Evolutionary conservation across 148 eudicot species (phyloP).

Genomic region (Rhododendron simsii): DNA sequence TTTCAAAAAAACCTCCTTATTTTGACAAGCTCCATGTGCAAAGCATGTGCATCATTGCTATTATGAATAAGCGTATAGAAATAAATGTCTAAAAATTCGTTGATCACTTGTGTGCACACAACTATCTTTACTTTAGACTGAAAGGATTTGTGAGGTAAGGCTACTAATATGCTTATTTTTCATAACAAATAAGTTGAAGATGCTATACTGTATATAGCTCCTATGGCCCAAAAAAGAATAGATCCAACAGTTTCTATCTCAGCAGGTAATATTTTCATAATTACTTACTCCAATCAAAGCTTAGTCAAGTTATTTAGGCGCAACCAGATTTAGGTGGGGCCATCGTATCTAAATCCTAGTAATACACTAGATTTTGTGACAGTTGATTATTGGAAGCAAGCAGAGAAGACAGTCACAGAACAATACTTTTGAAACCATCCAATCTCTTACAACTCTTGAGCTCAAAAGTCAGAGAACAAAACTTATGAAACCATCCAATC

Average conservation of each 20-base stretch:
- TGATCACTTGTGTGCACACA: neutral
- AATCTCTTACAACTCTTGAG: neutral
- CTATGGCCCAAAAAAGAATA: no score
- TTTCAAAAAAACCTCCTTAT: no score
- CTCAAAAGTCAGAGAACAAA: no score
- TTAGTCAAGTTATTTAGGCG: neutral
- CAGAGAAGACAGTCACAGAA: neutral
- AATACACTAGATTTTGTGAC: neutral
- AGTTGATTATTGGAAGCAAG: neutral
- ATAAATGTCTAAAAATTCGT: neutral
- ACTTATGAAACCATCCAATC: no score
- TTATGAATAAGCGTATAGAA: neutral
- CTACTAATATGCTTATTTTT: conserved; percentile 1
- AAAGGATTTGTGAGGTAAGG: conserved; percentile 7
- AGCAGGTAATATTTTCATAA: neutral
- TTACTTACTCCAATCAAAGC: neutral
- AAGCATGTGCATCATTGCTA: no score
- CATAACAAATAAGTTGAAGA: neutral
- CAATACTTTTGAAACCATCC: no score
- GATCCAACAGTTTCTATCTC: neutral
- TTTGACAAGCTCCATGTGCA: no score
- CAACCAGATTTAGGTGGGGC: neutral
- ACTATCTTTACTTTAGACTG: neutral
- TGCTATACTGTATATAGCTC: neutral
- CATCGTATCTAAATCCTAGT: neutral